phyloP scores from a whole-genome alignment of 2,329 filamentous ascomycete species.

The Xylogone sp. region DNA sequence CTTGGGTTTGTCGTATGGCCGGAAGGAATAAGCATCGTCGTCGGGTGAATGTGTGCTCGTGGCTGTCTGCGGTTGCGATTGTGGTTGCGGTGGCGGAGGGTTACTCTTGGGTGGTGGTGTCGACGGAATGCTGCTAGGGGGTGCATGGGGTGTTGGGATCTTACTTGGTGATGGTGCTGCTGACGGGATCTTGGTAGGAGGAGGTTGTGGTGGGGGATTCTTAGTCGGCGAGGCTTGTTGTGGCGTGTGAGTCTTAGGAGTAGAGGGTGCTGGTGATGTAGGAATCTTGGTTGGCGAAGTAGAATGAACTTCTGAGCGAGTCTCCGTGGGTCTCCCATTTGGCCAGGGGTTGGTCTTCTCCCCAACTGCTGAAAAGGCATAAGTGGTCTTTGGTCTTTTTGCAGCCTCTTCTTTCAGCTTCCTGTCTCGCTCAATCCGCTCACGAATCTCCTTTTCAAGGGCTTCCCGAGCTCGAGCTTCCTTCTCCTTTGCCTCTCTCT shows the following conservation, averaged over 20 bases:
- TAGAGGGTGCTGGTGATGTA: conserved; percentile 14
- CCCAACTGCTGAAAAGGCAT: conserved; percentile 61
- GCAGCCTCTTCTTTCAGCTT: conserved; percentile 10
- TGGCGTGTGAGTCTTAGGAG: too few relatives aligned
- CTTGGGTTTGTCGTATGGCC: conserved; percentile 71
- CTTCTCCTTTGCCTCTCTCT: conserved; percentile 26
- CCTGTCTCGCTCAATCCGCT: conserved; percentile 10
- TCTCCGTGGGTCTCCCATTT: conserved; percentile 48
- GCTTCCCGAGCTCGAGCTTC: conserved; percentile 9
- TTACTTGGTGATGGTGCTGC: not conserved
- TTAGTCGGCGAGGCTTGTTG: too few relatives aligned
- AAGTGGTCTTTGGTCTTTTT: conserved; percentile 36
- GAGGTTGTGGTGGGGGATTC: conserved; percentile 6
- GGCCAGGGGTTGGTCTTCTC: conserved; percentile 71
- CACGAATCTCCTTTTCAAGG: conserved; percentile 13
- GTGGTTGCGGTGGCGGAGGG: conserved; percentile 37
- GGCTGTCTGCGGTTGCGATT: conserved; percentile 44
- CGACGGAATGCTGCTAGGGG: conserved; percentile 19
- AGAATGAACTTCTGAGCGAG: conserved; percentile 26
- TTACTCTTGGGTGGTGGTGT: conserved; percentile 36
- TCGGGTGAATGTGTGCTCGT: conserved; percentile 58
- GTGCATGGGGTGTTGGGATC: conserved; percentile 10
- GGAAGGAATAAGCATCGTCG: conserved; percentile 64
- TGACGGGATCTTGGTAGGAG: conserved; percentile 13
- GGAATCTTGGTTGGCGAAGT: conserved; percentile 22